Conservation (phyloP, 495 filamentous ascomycete species). For the Penicillium flavigenum region DNA sequence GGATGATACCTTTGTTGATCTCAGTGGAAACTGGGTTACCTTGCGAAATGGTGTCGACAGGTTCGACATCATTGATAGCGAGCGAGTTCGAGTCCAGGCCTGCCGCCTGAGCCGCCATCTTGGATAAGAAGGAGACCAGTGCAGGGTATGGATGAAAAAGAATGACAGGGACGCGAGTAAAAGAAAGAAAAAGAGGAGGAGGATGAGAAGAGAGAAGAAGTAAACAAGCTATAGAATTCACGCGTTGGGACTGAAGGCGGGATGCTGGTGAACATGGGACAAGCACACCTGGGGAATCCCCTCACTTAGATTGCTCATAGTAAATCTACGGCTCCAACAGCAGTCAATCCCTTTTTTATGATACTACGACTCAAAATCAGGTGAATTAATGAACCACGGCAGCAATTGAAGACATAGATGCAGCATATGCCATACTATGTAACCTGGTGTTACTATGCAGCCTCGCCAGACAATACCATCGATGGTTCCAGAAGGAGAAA, state of each 20-base stretch:
- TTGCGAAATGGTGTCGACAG: not conserved
- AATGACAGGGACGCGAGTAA: not conserved
- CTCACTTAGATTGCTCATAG: not conserved
- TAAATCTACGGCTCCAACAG: not conserved
- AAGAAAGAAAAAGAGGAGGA: not conserved
- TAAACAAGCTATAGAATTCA: not conserved
- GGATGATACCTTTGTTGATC: not conserved
- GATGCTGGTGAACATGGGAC: not conserved
- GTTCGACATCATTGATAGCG: not conserved
- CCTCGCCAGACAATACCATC: not conserved
- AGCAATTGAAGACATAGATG: not conserved
- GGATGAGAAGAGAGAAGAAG: not conserved
- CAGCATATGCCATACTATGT: not conserved
- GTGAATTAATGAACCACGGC: not conserved
- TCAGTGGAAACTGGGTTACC: not conserved
- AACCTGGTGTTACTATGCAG: not conserved
- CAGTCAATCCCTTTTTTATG: not conserved
- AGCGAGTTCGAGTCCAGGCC: not conserved
- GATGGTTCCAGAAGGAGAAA: not conserved
- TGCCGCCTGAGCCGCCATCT: not conserved
- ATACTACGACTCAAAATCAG: not conserved
- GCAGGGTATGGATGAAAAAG: not conserved
- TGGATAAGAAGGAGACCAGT: not conserved
- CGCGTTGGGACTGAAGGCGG: not conserved
- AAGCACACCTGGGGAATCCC: not conserved